phyloP scores from a whole-genome alignment of 768 basidiomycete species.

The Mycena olivaceomarginata region DNA sequence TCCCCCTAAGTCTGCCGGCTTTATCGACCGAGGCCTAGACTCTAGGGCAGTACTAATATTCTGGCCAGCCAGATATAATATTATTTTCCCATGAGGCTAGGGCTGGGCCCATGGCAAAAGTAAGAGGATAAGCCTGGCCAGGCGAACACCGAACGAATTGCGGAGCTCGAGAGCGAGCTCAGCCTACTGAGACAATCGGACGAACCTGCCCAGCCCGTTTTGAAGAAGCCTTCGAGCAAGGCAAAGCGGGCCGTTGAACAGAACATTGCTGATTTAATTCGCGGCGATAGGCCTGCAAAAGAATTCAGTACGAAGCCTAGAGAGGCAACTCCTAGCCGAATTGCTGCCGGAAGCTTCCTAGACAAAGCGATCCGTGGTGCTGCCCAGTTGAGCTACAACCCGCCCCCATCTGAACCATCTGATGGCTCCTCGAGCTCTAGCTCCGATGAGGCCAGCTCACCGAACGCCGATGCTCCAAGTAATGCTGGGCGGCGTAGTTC shows the following conservation, averaged over 20 bases:
- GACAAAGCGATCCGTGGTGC: neutral
- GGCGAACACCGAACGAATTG: slow-evolving; percentile 3
- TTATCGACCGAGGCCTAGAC: no score
- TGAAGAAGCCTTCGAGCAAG: no score
- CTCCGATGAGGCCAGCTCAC: neutral
- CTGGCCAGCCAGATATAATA: no score
- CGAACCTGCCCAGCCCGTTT: no score
- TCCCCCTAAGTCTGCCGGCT: no score
- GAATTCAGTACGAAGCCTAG: neutral
- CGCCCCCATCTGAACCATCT: neutral
- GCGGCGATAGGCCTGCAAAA: no score
- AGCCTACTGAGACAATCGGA: slow-evolving; percentile 7
- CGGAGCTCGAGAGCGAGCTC: slow-evolving; percentile 6
- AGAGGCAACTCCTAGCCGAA: neutral
- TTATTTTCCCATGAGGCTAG: no score
- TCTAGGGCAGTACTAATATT: no score
- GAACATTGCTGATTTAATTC: no score
- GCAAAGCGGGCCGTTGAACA: no score
- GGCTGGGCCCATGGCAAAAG: no score
- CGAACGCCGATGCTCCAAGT: neutral
- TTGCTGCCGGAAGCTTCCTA: neutral
- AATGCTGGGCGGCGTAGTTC: neutral
- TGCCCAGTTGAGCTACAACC: neutral
- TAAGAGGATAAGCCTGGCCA: slow-evolving; percentile 20
- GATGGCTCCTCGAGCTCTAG: neutral